Evolutionary conservation across 306 rosid genomes (phyloP).

Genomic region (Dryas drummondii): DNA sequence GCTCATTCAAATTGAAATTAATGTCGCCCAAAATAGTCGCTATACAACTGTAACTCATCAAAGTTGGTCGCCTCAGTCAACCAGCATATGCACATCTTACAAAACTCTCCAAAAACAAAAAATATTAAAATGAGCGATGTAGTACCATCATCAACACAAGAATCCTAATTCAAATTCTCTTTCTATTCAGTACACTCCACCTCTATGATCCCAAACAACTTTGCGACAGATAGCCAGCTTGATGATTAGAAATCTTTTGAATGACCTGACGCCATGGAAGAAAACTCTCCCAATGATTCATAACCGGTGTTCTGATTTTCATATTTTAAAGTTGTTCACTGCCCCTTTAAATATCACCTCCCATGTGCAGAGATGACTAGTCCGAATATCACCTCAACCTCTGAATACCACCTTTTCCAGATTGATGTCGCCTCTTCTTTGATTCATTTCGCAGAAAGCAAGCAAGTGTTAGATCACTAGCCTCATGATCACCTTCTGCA

Average conservation of each 20-base stretch:
- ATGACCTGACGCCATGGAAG: not conserved
- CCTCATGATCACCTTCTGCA: conserved; percentile 3
- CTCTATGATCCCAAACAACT: not conserved
- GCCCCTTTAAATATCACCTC: not conserved
- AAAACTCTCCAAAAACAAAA: not conserved
- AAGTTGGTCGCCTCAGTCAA: not conserved
- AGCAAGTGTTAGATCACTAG: conserved; percentile 26
- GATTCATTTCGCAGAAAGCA: conserved; percentile 19
- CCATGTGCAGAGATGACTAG: not conserved
- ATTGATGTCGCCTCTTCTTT: conserved; percentile 15
- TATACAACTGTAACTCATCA: conserved; percentile 10
- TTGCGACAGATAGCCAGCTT: not conserved
- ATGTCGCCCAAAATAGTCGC: not conserved
- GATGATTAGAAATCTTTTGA: not conserved
- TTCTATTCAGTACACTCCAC: not conserved
- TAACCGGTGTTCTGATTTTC: not conserved
- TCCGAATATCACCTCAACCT: not conserved
- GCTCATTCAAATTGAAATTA: too few species aligned
- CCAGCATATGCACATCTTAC: not conserved
- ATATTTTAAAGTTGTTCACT: not conserved
- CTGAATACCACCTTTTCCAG: not conserved
- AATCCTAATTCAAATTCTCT: not conserved
- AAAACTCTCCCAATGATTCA: not conserved
- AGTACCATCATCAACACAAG: not conserved
- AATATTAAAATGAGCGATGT: not conserved